A percentile compares a stretch with the other conserved stretches of the same genome.
These are phyloP conservation scores for Capsicum pubescens DNA, from an alignment of 257 asterid species.

Conservation along the genomic window DNA sequence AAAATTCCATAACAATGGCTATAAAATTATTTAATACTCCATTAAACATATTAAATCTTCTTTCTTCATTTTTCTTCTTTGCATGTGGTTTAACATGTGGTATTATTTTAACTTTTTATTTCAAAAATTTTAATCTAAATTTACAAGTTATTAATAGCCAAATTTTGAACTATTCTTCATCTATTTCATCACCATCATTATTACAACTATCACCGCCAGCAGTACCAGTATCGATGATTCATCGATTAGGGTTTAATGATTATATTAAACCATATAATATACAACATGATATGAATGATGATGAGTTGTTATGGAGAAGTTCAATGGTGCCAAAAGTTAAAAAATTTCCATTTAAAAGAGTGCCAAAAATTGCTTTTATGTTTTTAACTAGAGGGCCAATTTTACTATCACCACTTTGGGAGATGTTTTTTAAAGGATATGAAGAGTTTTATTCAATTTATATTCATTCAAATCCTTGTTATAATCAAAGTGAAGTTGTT, in stretches of 20 bases:
- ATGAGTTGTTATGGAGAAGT: conserved; percentile 62
- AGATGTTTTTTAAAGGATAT: conserved; percentile 48
- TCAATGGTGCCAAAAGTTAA: conserved; percentile 51
- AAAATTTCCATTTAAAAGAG: conserved; percentile 40
- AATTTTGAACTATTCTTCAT: conserved; percentile 40
- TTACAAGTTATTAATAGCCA: conserved; percentile 57
- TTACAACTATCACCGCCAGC: not conserved
- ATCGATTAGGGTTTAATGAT: conserved; percentile 14
- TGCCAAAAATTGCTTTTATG: conserved; percentile 57
- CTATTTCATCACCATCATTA: conserved; percentile 34
- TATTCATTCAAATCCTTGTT: conserved; percentile 46
- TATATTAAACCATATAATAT: conserved; percentile 29
- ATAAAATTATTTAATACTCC: conserved; percentile 26
- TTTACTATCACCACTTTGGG: conserved; percentile 51
- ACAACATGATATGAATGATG: conserved; percentile 62
- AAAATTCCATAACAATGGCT: conserved; percentile 23
- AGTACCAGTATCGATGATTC: not conserved
- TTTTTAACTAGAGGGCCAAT: conserved; percentile 50
- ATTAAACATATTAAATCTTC: conserved; percentile 44
- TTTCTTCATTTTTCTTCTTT: conserved; percentile 48
- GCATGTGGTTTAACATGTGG: conserved; percentile 61
- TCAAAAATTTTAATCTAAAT: conserved; percentile 54
- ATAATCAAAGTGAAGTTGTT: conserved; percentile 40
- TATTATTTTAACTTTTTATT: conserved; percentile 55
- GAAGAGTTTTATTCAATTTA: conserved; percentile 50